These are phyloP conservation scores for Xylaria cubensis DNA, from an alignment of 495 filamentous ascomycete genomes.

Conservation along the genomic window DNA sequence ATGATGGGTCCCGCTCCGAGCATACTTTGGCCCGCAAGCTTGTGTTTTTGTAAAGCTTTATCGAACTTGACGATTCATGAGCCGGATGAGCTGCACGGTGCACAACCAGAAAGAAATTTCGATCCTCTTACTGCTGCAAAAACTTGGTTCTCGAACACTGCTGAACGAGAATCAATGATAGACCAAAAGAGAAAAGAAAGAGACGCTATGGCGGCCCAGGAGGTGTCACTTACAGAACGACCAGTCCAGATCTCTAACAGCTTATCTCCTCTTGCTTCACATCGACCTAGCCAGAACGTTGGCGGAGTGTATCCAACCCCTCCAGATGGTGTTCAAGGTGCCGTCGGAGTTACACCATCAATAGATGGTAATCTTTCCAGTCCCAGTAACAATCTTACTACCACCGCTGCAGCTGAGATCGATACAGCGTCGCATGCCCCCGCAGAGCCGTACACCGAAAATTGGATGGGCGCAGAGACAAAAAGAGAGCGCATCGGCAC, in stretches of 20 bases:
- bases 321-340: slow-evolving; percentile 71
- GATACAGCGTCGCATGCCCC: slow-evolving; percentile 36
- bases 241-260: slow-evolving; percentile 43
- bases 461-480: slow-evolving; percentile 45
- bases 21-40: slow-evolving; percentile 56
- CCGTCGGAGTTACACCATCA: slow-evolving; percentile 53
- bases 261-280: slow-evolving; percentile 52
- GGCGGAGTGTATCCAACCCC: slow-evolving; percentile 87
- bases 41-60: slow-evolving; percentile 56
- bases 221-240: slow-evolving; percentile 47
- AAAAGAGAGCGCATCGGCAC: slow-evolving; percentile 44
- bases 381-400: slow-evolving; percentile 48
- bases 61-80: slow-evolving; percentile 34
- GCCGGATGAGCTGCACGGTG: slow-evolving; percentile 29
- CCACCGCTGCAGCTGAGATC: slow-evolving; percentile 33
- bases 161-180: slow-evolving; percentile 55
- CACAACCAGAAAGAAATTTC: slow-evolving; percentile 36
- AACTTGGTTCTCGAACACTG: slow-evolving; percentile 65
- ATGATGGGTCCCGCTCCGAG: slow-evolving; percentile 41
- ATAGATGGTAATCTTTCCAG: slow-evolving; percentile 57
- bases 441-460: slow-evolving; percentile 38
- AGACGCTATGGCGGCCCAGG: slow-evolving; percentile 53
- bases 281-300: slow-evolving; percentile 58
- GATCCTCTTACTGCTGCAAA: slow-evolving; percentile 74
- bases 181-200: slow-evolving; percentile 60